Evolutionary conservation across 1,139 yeast genomes (phyloP), one percentile per base, ranked within the genome.

Genomic region (Schizosaccharomyces versatilis): DNA sequence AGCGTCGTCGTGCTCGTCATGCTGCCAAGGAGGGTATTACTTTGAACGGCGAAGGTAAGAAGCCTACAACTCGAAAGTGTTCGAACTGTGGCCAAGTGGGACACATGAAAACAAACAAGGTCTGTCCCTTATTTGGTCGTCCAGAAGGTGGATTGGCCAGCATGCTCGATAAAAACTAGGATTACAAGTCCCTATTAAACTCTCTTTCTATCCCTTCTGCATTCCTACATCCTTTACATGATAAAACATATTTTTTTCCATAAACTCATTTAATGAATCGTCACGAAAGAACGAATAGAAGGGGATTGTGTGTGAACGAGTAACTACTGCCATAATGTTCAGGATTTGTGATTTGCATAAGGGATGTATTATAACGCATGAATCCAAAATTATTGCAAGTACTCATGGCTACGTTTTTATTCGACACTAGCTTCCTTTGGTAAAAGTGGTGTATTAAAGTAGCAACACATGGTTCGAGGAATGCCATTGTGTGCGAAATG

Each of bases 1-100:
- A 79, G 61, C 71, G 81, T 54, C 73, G 81, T 57, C 70, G 72
- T 58, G 79, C 78, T 5, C 72, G 79, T 54, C 77, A 76, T 64
- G 72, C 72, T n/a, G 70, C 67, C 58, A 68, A 65, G 57, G 70
- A 59, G 15, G 63, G 62, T n/a, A 60, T 64, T 51, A 63, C 63
- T 55, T 58, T 59, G 15, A 62, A 58, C 19, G 67, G 67, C 6
- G 66, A 66, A 41, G 69, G 67, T 53, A 42, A 44, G n/a, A 53
- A 52, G 24, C 57, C 56, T 39, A 54, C 59, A 32, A 39, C 52
- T 38, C 79, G 97, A 65, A 76, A 85, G 63, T 90, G 97, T 69
- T 86, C 94, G 5, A 82, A 94, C 1, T 90, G 97, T 73, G 97
- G 97, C 36, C 94, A 90, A 2, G 75, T 83, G 62, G 98, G 97